These are phyloP conservation scores for Chlorella sp. DNA, from an alignment of 139 green algal genomes.

Conservation along the genomic window DNA sequence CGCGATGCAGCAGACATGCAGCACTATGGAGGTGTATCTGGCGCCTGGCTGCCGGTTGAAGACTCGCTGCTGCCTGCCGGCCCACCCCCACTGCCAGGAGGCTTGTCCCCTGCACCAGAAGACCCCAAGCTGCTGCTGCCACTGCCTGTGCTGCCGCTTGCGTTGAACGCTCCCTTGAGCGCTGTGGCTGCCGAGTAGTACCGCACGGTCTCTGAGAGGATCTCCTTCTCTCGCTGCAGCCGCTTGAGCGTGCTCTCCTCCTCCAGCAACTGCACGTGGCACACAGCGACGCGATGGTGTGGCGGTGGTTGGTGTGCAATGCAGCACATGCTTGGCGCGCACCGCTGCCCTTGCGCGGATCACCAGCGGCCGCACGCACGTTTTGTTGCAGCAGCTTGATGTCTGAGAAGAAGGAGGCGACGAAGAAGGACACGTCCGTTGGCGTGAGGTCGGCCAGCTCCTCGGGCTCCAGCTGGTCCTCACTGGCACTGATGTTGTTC, in stretches of 20 bases:
- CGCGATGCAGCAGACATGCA: too few relatives aligned
- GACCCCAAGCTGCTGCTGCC: too few relatives aligned
- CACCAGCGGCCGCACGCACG: too few relatives aligned
- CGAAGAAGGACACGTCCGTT: conserved; percentile 47
- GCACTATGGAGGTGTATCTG: too few relatives aligned
- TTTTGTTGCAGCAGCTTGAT: conserved; percentile 33
- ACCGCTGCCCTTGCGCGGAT: too few relatives aligned
- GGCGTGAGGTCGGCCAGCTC: conserved; percentile 33
- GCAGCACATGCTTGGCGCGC: too few relatives aligned
- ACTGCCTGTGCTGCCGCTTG: neutral
- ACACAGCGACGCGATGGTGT: too few relatives aligned
- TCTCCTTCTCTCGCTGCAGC: conserved; percentile 38
- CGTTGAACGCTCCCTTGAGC: neutral
- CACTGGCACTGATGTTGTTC: conserved; percentile 29
- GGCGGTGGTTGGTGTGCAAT: too few relatives aligned
- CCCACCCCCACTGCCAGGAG: too few relatives aligned
- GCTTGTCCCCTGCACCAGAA: too few relatives aligned
- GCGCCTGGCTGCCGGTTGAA: too few relatives aligned
- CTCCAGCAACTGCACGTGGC: conserved; percentile 49
- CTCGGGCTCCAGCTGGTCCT: conserved; percentile 38
- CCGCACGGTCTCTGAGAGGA: conserved; percentile 45
- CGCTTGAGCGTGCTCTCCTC: conserved; percentile 40
- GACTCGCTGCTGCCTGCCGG: too few relatives aligned
- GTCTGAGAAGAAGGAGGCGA: conserved; percentile 43
- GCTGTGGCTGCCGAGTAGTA: conserved; percentile 37